Conservation (phyloP, 768 basidiomycete species). For the Collybia nuda region DNA sequence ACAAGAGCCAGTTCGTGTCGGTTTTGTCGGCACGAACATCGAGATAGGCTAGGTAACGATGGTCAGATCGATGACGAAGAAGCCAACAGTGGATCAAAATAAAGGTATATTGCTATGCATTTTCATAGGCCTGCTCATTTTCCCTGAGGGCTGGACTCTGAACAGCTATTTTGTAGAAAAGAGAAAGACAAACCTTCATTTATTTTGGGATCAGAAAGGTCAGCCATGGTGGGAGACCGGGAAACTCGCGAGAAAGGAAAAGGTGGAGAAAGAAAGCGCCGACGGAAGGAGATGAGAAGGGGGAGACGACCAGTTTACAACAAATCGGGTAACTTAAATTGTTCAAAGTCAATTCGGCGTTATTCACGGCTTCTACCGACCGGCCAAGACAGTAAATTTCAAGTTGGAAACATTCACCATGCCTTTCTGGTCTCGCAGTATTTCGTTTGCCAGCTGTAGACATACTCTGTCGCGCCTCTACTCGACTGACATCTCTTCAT, state of each 20-base stretch:
- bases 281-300: constrained; percentile 1
- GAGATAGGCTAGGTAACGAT: constrained; percentile 65
- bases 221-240: constrained; percentile 55
- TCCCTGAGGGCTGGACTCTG: background rate
- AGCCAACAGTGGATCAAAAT: constrained; percentile 7
- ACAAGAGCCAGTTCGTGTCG: constrained; percentile 85
- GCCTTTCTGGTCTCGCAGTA: constrained; percentile 21
- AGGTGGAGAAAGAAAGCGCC: constrained; percentile 1
- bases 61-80: constrained; percentile 20
- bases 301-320: constrained; percentile 2
- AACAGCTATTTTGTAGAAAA: background rate
- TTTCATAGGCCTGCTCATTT: background rate
- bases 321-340: constrained; percentile 1
- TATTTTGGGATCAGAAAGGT: constrained; percentile 74
- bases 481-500: constrained; percentile 10
- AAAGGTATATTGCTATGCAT: constrained; percentile 2
- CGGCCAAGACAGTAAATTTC: constrained; percentile 7
- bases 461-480: constrained; percentile 19
- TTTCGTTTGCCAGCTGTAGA: constrained; percentile 13
- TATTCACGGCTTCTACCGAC: constrained; percentile 23
- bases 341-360: background rate
- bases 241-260: background rate
- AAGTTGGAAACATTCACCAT: constrained; percentile 13
- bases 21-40: constrained; percentile 85
- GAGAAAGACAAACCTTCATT: constrained; percentile 51